These are phyloP conservation scores for Fennellomyces sp. DNA, from an alignment of 371 early-diverging fungal genomes.

Conservation along the genomic window DNA sequence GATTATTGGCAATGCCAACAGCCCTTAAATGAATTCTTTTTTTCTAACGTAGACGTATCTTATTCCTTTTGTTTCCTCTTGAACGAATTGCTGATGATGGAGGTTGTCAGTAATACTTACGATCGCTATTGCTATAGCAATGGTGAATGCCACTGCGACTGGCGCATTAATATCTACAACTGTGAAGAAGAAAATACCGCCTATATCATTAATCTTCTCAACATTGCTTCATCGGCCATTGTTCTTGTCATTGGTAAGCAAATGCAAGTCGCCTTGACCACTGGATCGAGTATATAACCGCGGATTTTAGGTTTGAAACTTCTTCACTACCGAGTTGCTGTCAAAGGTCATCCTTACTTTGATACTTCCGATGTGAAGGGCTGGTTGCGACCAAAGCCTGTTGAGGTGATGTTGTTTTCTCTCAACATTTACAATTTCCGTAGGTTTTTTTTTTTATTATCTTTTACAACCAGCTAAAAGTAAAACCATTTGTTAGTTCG, in stretches of 20 bases:
- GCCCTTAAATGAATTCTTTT: too few species aligned
- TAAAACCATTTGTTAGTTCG: too few species aligned
- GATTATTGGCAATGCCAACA: not conserved
- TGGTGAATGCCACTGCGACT: conserved; percentile 29
- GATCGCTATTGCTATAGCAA: conserved; percentile 14
- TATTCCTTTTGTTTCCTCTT: conserved; percentile 7
- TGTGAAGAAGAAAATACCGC: conserved; percentile 22
- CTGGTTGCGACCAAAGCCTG: conserved; percentile 25
- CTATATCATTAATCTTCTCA: conserved; percentile 21
- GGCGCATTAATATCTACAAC: conserved; percentile 25
- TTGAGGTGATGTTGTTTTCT: conserved; percentile 22
- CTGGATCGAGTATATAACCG: not conserved
- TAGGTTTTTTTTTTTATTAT: conserved; percentile 15
- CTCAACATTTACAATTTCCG: conserved; percentile 23
- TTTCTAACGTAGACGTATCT: too few species aligned
- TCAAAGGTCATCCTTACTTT: conserved; percentile 20
- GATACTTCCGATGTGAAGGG: conserved; percentile 10
- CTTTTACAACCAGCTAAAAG: too few species aligned
- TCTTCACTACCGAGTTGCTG: conserved; percentile 10
- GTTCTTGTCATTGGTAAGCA: conserved; percentile 25
- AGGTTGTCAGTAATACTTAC: conserved; percentile 7
- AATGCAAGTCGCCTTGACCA: not conserved
- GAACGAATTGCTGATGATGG: not conserved
- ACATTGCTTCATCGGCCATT: conserved; percentile 24
- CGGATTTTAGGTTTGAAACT: conserved; percentile 8